phyloP scores from a whole-genome alignment of 352 stramenopile genomes.

The Thalassiosira sp. region DNA sequence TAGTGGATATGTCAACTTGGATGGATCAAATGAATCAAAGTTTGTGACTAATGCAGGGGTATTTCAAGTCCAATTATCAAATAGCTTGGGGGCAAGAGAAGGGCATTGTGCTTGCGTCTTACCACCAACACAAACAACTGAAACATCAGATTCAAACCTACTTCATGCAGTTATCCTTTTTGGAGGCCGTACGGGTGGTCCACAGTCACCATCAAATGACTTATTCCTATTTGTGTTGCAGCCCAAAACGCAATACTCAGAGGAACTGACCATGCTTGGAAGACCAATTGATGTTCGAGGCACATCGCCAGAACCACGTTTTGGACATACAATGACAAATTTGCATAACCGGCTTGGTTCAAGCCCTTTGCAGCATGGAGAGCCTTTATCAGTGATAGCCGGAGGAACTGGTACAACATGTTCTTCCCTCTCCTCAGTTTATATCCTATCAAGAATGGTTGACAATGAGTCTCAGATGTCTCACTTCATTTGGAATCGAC shows the following conservation, averaged over 20 bases:
- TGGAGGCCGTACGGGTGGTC: slow-evolving; percentile 63
- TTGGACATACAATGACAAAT: slow-evolving; percentile 71
- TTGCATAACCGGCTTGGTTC: slow-evolving; percentile 19
- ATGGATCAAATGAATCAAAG: background rate
- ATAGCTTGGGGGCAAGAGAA: slow-evolving; percentile 53
- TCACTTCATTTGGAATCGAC: slow-evolving; percentile 50
- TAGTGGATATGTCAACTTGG: background rate
- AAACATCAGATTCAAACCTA: background rate
- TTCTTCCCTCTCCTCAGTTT: slow-evolving; percentile 49
- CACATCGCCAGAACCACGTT: slow-evolving; percentile 55
- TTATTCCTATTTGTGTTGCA: slow-evolving; percentile 50
- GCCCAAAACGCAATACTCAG: background rate
- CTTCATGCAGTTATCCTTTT: slow-evolving; percentile 52
- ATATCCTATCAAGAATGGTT: slow-evolving; percentile 56
- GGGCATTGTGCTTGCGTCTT: slow-evolving; percentile 55
- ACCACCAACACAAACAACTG: background rate
- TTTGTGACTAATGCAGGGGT: slow-evolving; percentile 18
- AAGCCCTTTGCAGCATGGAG: background rate
- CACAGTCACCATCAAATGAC: slow-evolving; percentile 61
- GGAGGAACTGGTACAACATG: slow-evolving; percentile 46
- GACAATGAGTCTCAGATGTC: slow-evolving; percentile 11
- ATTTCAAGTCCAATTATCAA: slow-evolving; percentile 13
- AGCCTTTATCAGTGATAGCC: slow-evolving; percentile 49
- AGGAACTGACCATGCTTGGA: slow-evolving; percentile 12
- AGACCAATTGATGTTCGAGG: slow-evolving; percentile 56